Conservation (phyloP, 164 flowering plant species). For the Tetracentron sinense region DNA sequence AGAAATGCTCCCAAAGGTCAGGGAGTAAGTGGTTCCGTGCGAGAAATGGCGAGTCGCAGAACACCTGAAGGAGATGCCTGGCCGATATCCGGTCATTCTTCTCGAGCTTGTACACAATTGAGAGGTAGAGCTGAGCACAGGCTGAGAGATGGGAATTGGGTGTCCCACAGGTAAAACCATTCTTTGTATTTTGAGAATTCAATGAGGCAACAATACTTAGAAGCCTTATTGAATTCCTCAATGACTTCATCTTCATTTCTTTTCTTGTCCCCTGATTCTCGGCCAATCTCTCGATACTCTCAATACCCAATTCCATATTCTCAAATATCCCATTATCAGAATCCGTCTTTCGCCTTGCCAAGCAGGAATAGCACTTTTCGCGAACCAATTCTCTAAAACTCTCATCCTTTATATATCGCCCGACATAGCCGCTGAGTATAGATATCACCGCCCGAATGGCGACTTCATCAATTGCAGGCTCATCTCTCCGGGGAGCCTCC, state of each 20-base stretch:
- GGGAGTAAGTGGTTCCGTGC: slow-evolving; percentile 56
- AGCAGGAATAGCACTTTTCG: slow-evolving; percentile 34
- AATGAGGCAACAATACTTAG: slow-evolving; percentile 41
- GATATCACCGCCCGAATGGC: slow-evolving; percentile 54
- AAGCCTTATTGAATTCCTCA: slow-evolving; percentile 37
- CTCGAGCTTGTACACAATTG: slow-evolving; percentile 54
- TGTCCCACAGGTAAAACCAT: slow-evolving; percentile 30
- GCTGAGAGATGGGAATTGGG: slow-evolving; percentile 54
- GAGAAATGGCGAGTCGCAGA: slow-evolving; percentile 53
- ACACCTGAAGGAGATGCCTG: slow-evolving; percentile 57
- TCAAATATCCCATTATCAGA: slow-evolving; percentile 30
- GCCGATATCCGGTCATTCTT: slow-evolving; percentile 54
- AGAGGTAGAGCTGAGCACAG: slow-evolving; percentile 61
- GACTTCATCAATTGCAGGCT: slow-evolving; percentile 48
- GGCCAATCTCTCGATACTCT: slow-evolving; percentile 38
- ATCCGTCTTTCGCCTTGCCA: slow-evolving; percentile 21
- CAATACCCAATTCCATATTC: slow-evolving; percentile 48
- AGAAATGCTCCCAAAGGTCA: slow-evolving; percentile 73
- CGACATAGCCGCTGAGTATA: slow-evolving; percentile 52
- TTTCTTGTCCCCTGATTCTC: slow-evolving; percentile 17
- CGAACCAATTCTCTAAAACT: slow-evolving; percentile 32
- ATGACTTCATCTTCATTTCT: slow-evolving; percentile 30
- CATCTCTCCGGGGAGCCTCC: slow-evolving; percentile 16
- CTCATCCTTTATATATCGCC: slow-evolving; percentile 39
- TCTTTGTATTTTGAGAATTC: slow-evolving; percentile 29